Evolutionary conservation across 352 stramenopile genomes (phyloP), one percentile per base, ranked within the genome.

Genomic region (Thalassiosira ordinaria): DNA sequence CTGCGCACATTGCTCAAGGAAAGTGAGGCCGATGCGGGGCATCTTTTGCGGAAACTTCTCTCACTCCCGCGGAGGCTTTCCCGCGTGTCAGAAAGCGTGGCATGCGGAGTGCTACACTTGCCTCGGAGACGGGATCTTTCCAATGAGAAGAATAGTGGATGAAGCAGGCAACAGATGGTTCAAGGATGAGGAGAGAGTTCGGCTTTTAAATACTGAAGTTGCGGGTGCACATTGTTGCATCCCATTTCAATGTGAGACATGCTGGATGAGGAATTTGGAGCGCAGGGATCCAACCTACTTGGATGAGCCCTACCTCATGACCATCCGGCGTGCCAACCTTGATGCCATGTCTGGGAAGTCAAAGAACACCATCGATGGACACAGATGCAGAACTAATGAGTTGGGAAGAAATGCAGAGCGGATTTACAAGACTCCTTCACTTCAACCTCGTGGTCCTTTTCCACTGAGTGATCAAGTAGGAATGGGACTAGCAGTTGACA

Each of bases 31-130:
- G 55, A 60, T 68, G 29, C 11, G 67, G 14, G 82, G 56, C 0
- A 74, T 89, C n/a, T 84, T 84, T 29, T 86, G 82, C 70, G 73
- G 60, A 57, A 89, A 89, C 64, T 89, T 63, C 41, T 66, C 0
- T 16, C n/a, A 41, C 35, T 69, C 33, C 35, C 60, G 57, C 18
- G 65, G 24, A 24, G 51, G n/a, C 8, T 80, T 11, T 13, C 2
- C 41, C 14, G 5, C n/a, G 0, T 86, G 82, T 27, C 27, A 49
- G n/a, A 24, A n/a, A 0, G 16, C 24, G 8, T 79, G 70, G 70
- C 70, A 79, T 37, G 61, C 51, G 13, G 31, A 60, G 37, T 79
- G 70, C 18, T 75, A 75, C 66, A 64, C 39, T 24, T 61, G 27
- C 63, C 44, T 51, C 2, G 16, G 47, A 6, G 6, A 29, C 6